Percentiles rank a stretch among this genome's conserved stretches.
These are phyloP conservation scores for Dictyostelium discoideum DNA, from an alignment of 78 protist species.

Conservation along the genomic window dicty_2.7 NC_007090.3:3603501-3604000, in stretches of 20 bases:
- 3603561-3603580: not conserved
- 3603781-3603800: not conserved
- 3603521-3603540: not conserved
- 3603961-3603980: not conserved
- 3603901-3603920: not conserved
- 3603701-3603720: not conserved
- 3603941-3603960: not conserved
- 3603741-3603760: not conserved
- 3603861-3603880: not conserved
- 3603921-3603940: not conserved
- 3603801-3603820: not conserved
- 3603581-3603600: not conserved
- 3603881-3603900: not conserved
- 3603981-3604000: not conserved
- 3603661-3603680: not conserved
- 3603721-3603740: not conserved
- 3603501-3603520: not conserved
- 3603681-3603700: not conserved
- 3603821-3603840: not conserved
- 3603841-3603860: not conserved
- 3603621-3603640: not conserved
- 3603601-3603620: not conserved
- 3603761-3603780: not conserved
- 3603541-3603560: not conserved
- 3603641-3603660: not conserved